Evolutionary conservation across 192 early-diverging fungal genomes (phyloP).

Genomic region (Coemansia sp.): DNA sequence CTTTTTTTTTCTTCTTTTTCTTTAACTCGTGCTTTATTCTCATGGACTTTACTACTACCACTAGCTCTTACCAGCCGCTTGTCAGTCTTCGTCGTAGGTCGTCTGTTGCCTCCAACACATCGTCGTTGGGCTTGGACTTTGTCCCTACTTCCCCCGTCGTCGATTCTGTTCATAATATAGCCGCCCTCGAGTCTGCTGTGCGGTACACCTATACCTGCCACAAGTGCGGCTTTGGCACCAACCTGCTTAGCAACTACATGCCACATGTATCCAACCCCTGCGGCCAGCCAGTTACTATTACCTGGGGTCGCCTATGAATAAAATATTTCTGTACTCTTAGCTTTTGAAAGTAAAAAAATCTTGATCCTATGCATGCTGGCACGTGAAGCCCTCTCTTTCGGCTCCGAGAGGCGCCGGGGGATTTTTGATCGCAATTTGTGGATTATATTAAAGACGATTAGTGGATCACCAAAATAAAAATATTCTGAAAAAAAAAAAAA

Average conservation of each 20-base stretch:
- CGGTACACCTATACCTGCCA: constrained; percentile 40
- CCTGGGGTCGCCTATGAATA: constrained; percentile 34
- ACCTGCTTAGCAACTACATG: constrained; percentile 47
- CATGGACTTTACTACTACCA: constrained; percentile 16
- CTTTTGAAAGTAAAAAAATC: constrained; percentile 7
- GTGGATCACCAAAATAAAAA: neutral
- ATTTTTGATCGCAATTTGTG: neutral
- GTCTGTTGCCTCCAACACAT: constrained; percentile 21
- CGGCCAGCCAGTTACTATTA: constrained; percentile 21
- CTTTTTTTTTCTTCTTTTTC: neutral
- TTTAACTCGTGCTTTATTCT: neutral
- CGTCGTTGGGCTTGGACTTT: neutral
- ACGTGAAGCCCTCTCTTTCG: neutral
- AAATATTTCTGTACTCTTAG: constrained; percentile 2
- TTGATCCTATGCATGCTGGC: neutral
- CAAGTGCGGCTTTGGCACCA: constrained; percentile 46
- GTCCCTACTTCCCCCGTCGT: constrained; percentile 23
- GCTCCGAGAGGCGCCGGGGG: neutral
- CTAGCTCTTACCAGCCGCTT: constrained; percentile 39
- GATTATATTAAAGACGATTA: neutral
- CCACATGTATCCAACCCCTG: constrained; percentile 46
- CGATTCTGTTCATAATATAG: neutral
- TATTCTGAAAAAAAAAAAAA: neutral
- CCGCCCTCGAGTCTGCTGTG: constrained; percentile 12
- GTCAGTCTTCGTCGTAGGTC: constrained; percentile 40